A percentile compares a stretch with the other conserved stretches of the same genome.
Conservation (phyloP, 2,329 filamentous ascomycete genomes). For the Claviceps monticola region DNA sequence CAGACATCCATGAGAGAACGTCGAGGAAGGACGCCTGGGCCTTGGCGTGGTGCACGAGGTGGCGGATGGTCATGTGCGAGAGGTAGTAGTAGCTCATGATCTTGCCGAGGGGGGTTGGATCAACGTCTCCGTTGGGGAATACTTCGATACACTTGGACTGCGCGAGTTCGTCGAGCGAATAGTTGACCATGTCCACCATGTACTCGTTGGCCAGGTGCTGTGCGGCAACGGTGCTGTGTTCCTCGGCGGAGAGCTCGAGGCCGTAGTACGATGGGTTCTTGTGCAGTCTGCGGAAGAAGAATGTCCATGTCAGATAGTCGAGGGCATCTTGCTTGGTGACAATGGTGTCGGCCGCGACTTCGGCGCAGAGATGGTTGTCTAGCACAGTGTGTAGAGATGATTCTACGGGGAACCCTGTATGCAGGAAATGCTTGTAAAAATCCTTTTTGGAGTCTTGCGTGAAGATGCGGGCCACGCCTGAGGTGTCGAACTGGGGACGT, state of each 20-base stretch:
- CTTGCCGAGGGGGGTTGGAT: conserved; percentile 82
- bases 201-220: conserved; percentile 84
- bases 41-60: conserved; percentile 65
- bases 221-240: conserved; percentile 76
- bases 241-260: conserved; percentile 80
- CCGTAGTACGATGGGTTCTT: conserved; percentile 99
- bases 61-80: conserved; percentile 85
- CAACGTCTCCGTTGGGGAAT: conserved; percentile 76
- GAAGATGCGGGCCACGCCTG: conserved; percentile 92
- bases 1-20: conserved; percentile 81
- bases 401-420: conserved; percentile 95
- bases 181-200: conserved; percentile 86
- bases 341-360: conserved; percentile 87
- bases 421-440: conserved; percentile 98
- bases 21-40: conserved; percentile 65
- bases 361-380: conserved; percentile 91
- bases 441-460: conserved; percentile 96
- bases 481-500: conserved; percentile 89
- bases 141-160: conserved; percentile 74
- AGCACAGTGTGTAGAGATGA: conserved; percentile 91
- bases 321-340: conserved; percentile 91
- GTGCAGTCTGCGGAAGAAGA: conserved; percentile 93
- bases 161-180: conserved; percentile 67
- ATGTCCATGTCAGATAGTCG: conserved; percentile 97
- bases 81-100: conserved; percentile 99